Conservation (phyloP, 2,329 filamentous ascomycete species). For the Epichloe sibirici region DNA sequence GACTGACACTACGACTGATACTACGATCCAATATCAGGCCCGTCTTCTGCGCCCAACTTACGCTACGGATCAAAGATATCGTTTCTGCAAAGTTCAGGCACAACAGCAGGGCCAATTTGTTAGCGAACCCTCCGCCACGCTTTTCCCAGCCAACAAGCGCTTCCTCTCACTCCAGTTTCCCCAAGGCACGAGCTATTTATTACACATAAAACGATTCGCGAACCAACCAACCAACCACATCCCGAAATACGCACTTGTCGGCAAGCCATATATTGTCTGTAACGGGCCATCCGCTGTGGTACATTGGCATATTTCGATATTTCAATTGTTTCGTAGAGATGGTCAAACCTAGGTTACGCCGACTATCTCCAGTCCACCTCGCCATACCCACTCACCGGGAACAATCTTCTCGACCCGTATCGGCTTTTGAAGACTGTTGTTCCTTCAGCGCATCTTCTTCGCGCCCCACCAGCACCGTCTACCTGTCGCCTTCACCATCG, state of each 20-base stretch:
- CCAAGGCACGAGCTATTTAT: neutral
- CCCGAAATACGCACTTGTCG: neutral
- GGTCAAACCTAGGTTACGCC: conserved; percentile 30
- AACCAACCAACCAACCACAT: too few relatives aligned
- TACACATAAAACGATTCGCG: neutral
- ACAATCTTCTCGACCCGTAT: conserved; percentile 30
- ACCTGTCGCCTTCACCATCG: conserved; percentile 29
- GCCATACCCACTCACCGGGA: conserved; percentile 27
- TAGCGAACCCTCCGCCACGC: neutral
- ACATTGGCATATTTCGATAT: neutral
- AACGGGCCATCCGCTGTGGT: neutral
- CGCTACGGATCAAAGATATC: neutral
- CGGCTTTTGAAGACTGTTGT: conserved; percentile 32
- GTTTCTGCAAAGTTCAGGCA: neutral
- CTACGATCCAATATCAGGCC: neutral
- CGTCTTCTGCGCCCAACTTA: neutral
- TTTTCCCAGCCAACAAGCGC: neutral
- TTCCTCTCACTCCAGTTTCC: neutral
- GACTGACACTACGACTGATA: neutral
- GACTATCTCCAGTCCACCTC: conserved; percentile 30
- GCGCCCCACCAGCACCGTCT: conserved; percentile 35
- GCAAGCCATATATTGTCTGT: neutral
- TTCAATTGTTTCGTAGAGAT: conserved; percentile 2
- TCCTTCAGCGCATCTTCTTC: conserved; percentile 30
- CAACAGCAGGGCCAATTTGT: neutral